These are phyloP conservation scores for Microstroma glucosiphilum DNA, from an alignment of 1,284 basidiomycete species.

Conservation along the genomic window DNA sequence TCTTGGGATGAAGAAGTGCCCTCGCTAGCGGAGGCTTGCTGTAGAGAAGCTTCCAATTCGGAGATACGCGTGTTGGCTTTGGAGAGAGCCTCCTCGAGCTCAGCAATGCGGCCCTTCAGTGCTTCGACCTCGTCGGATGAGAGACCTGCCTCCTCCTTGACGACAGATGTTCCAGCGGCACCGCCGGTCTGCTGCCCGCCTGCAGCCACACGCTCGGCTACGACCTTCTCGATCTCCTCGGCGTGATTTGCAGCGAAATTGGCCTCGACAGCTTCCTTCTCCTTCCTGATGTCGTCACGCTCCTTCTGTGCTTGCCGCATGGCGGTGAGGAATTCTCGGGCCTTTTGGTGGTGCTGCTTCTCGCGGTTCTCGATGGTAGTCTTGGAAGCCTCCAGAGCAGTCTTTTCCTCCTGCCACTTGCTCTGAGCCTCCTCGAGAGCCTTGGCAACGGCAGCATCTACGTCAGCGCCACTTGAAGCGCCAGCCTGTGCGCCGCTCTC, in stretches of 20 bases:
- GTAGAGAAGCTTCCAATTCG: conserved; percentile 21
- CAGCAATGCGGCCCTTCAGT: conserved; percentile 29
- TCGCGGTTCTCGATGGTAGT: conserved; percentile 18
- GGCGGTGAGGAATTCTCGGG: conserved; percentile 25
- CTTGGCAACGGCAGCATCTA: conserved; percentile 14
- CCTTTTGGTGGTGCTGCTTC: conserved; percentile 29
- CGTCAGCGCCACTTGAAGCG: conserved; percentile 16
- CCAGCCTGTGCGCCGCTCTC: conserved; percentile 17
- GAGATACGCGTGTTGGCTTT: conserved; percentile 25
- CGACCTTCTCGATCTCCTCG: conserved; percentile 32
- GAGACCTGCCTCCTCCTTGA: neutral
- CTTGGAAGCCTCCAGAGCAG: conserved; percentile 26
- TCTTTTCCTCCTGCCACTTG: conserved; percentile 32
- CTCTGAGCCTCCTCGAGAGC: conserved; percentile 32
- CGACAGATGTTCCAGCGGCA: conserved; percentile 3
- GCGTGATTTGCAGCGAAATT: conserved; percentile 30
- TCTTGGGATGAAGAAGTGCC: conserved; percentile 5
- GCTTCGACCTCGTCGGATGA: conserved; percentile 3
- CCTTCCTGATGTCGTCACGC: conserved; percentile 25
- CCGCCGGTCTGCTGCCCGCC: conserved; percentile 4
- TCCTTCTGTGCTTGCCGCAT: conserved; percentile 16
- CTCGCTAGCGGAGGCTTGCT: conserved; percentile 2
- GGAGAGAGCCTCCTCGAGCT: conserved; percentile 35
- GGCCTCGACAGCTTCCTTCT: conserved; percentile 20
- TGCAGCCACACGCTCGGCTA: conserved; percentile 21